phyloP scores from a whole-genome alignment of 148 eudicot species.

The Limonium bicolor region DNA sequence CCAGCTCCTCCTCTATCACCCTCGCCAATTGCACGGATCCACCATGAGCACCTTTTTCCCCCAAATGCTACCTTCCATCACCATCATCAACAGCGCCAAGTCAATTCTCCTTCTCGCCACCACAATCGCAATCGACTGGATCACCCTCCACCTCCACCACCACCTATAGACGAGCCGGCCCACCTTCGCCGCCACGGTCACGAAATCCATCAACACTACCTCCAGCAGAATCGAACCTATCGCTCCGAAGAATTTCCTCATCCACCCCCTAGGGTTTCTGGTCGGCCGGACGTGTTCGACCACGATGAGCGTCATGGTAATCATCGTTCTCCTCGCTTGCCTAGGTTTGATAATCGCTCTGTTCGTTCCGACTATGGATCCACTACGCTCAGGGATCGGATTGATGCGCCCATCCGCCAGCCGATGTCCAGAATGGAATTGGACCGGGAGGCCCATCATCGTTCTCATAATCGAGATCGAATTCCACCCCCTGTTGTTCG shows the following conservation, averaged over 20 bases:
- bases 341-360: constrained; percentile 4
- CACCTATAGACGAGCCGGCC: background rate
- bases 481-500: constrained; percentile 3
- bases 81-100: too few species aligned
- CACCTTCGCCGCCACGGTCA: background rate
- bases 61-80: too few species aligned
- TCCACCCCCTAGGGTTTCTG: constrained; percentile 21
- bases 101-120: too few species aligned
- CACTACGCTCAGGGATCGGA: constrained; percentile 14
- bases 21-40: too few species aligned
- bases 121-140: too few species aligned
- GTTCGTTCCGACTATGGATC: constrained; percentile 4
- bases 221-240: background rate
- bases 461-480: background rate
- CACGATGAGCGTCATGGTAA: constrained; percentile 9
- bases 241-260: constrained; percentile 4
- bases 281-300: constrained; percentile 8
- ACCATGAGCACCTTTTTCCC: too few species aligned
- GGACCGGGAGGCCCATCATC: background rate
- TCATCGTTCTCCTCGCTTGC: constrained; percentile 12
- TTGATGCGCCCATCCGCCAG: background rate
- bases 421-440: background rate
- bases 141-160: constrained; percentile 1
- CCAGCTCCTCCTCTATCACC: too few species aligned
- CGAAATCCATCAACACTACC: background rate